Conservation (phyloP, 306 rosid species). For the Hippophae gyantsensis region DNA sequence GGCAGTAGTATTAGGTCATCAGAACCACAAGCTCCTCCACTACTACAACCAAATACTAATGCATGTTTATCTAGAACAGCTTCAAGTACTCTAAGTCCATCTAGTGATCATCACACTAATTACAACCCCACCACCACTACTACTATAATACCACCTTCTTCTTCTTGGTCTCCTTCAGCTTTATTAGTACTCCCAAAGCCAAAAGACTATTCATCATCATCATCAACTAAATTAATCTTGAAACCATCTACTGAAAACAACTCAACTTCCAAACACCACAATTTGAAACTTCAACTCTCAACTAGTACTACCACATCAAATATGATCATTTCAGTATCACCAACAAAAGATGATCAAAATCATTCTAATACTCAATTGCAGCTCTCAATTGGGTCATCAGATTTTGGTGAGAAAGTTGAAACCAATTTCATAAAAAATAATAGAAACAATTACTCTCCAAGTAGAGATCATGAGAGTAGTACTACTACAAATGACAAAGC, state of each 20-base stretch:
- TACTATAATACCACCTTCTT: no score
- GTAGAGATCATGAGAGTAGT: slow-evolving; percentile 28
- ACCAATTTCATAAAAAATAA: slow-evolving; percentile 10
- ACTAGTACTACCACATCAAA: slow-evolving; percentile 26
- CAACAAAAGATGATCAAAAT: slow-evolving; percentile 28
- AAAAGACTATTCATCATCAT: slow-evolving; percentile 20
- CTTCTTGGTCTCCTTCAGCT: slow-evolving; percentile 24
- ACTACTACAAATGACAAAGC: slow-evolving; percentile 11
- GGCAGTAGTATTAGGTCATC: slow-evolving; percentile 40
- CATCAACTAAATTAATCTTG: slow-evolving; percentile 25
- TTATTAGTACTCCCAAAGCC: slow-evolving; percentile 27
- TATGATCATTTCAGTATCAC: slow-evolving; percentile 22
- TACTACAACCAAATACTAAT: slow-evolving; percentile 39
- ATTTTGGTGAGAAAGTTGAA: slow-evolving; percentile 35
- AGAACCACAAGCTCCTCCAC: slow-evolving; percentile 47
- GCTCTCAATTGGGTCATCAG: slow-evolving; percentile 82
- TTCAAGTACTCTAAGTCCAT: slow-evolving; percentile 76
- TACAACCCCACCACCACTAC: slow-evolving; percentile 39
- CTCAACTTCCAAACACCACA: slow-evolving; percentile 32
- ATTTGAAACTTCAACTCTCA: slow-evolving; percentile 88
- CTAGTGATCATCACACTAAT: slow-evolving; percentile 58
- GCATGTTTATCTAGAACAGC: slow-evolving; percentile 89
- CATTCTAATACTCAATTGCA: slow-evolving; percentile 56
- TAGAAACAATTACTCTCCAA: slow-evolving; percentile 28
- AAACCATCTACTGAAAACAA: slow-evolving; percentile 4